Conservation (phyloP, 1,284 basidiomycete genomes). For the Puccinia horiana region DNA sequence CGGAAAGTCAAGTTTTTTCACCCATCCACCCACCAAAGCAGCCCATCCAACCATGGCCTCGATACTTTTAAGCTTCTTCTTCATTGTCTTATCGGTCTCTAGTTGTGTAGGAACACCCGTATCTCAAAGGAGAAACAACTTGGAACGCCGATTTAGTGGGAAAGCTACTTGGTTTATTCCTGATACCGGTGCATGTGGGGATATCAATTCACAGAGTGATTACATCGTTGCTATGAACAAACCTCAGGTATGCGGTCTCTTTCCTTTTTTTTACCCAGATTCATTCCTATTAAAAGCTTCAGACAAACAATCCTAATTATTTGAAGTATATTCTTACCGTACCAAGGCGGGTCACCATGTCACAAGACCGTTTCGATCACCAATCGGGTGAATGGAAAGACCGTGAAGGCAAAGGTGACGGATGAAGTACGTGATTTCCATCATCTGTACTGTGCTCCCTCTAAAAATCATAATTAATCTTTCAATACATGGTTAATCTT, state of each 20-base stretch:
- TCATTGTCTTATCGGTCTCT: background rate
- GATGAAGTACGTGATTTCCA: conserved; percentile 1
- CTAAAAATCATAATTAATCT: too few relatives aligned
- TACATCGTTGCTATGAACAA: conserved; percentile 43
- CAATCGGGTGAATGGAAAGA: conserved; percentile 5
- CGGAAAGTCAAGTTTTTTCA: background rate
- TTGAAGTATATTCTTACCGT: background rate
- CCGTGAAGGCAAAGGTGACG: conserved; percentile 23
- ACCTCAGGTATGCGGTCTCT: conserved; percentile 24
- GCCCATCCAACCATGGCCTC: background rate
- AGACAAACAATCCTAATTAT: background rate
- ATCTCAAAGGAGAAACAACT: background rate
- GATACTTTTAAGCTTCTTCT: background rate
- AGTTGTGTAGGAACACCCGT: background rate
- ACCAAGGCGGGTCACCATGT: background rate
- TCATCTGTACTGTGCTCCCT: too few relatives aligned
- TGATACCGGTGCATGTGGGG: conserved; percentile 42
- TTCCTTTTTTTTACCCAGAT: background rate
- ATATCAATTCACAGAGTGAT: conserved; percentile 5
- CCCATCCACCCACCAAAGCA: background rate
- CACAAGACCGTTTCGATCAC: conserved; percentile 14
- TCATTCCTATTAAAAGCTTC: background rate
- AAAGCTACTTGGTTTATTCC: conserved; percentile 45
- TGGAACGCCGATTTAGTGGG: conserved; percentile 21
- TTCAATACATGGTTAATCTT: background rate